A percentile compares a stretch with the other conserved stretches of the same genome.
Conservation (phyloP, 345 rosid species). For the Lenwebbia sp. region DNA sequence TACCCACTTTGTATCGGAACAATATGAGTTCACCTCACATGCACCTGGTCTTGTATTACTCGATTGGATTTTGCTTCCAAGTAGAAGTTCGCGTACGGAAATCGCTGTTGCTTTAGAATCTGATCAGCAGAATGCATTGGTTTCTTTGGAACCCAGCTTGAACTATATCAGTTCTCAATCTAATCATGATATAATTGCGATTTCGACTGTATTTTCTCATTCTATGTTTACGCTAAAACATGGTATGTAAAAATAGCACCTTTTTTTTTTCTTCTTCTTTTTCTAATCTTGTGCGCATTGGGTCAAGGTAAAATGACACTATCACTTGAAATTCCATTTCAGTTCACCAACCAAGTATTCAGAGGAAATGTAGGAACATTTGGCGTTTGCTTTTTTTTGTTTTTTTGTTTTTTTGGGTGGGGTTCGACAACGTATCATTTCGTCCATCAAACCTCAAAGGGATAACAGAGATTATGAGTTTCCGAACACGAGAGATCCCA, state of each 20-base stretch:
- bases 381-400: not conserved
- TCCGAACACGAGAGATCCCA: no score
- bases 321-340: not conserved
- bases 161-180: not conserved
- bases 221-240: not conserved
- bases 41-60: not conserved
- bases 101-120: not conserved
- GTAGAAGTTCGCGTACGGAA: not conserved
- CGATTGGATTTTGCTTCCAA: not conserved
- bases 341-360: not conserved
- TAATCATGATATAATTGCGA: not conserved
- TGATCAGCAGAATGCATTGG: not conserved
- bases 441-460: no score
- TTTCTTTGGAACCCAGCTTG: not conserved
- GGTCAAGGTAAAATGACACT: not conserved
- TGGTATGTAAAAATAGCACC: accelerated
- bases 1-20: not conserved
- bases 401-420: no score
- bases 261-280: not conserved
- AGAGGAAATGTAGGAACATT: not conserved
- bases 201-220: not conserved
- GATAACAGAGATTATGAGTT: no score
- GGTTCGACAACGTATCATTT: no score
- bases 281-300: not conserved
- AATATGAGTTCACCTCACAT: not conserved